Percentiles rank a stretch among this genome's conserved stretches.
Evolutionary conservation across 441 rosid species (phyloP).

Genomic region (Euphorbia schlechtendalii): DNA sequence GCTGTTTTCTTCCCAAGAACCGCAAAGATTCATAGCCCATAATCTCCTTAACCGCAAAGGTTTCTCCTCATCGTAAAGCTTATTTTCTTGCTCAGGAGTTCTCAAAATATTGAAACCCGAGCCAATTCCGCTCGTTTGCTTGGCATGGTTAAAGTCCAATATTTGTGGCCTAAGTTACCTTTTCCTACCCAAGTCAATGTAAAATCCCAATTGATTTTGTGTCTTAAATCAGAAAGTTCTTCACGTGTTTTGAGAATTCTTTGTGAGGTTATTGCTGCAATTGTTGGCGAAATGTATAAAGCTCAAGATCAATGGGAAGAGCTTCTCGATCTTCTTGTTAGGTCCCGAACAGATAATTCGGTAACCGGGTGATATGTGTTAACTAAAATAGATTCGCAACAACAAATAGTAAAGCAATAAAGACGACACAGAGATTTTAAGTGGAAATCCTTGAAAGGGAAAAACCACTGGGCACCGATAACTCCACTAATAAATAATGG

Average conservation of each 20-base stretch:
- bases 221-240: not conserved
- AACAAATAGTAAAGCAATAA: no score
- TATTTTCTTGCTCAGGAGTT: not conserved
- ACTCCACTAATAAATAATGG: no score
- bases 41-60: conserved; percentile 8
- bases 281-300: conserved; percentile 4
- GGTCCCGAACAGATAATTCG: no score
- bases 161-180: conserved; percentile 18
- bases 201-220: conserved; percentile 7
- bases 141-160: not conserved
- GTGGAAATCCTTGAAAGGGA: no score
- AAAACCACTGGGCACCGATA: no score
- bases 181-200: not conserved
- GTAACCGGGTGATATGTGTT: no score
- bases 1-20: conserved; percentile 4
- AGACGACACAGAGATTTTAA: no score
- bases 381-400: no score
- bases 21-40: conserved; percentile 6
- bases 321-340: conserved; percentile 10
- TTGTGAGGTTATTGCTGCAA: conserved; percentile 2
- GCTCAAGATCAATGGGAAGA: conserved; percentile 10
- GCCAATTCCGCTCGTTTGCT: conserved; percentile 7
- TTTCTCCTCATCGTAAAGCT: conserved; percentile 4
- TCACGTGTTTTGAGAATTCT: conserved; percentile 1
- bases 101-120: not conserved